Evolutionary conservation across 345 rosid species (phyloP).

Genomic region (Cardamine chenopodiifolia): DNA sequence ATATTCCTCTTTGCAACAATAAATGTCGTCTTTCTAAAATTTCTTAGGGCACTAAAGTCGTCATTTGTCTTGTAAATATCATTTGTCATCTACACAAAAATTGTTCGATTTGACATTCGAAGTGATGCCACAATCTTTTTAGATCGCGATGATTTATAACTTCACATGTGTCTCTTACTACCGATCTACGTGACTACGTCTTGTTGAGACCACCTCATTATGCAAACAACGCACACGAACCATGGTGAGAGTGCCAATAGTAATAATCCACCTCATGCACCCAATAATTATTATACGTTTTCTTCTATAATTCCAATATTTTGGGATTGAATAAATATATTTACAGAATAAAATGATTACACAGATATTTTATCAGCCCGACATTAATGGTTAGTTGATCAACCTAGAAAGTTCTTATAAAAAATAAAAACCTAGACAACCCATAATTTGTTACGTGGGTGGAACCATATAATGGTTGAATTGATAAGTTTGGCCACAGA

Average conservation of each 20-base stretch:
- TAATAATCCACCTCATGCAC: slow-evolving; percentile 17
- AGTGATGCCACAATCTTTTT: slow-evolving; percentile 11
- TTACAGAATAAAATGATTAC: neutral
- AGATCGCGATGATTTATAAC: slow-evolving; percentile 6
- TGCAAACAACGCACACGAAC: neutral
- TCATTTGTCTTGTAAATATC: slow-evolving; percentile 21
- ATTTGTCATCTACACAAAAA: slow-evolving; percentile 7
- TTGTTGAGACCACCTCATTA: slow-evolving; percentile 20
- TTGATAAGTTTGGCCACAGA: slow-evolving; percentile 3
- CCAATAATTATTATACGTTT: neutral
- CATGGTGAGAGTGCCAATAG: neutral
- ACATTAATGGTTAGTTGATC: neutral
- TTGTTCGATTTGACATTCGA: neutral
- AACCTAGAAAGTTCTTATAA: neutral
- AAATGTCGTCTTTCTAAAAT: slow-evolving; percentile 1
- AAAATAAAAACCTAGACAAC: neutral
- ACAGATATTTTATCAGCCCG: neutral
- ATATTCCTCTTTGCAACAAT: neutral
- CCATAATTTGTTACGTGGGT: neutral
- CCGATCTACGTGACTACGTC: slow-evolving; percentile 18
- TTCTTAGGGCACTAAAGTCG: slow-evolving; percentile 9
- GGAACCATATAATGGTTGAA: neutral
- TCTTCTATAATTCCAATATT: neutral
- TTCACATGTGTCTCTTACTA: slow-evolving; percentile 20
- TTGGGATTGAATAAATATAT: neutral